A percentile compares a stretch with the other conserved stretches of the same genome.
These are phyloP conservation scores for Pichia sp. DNA, from an alignment of 1,139 yeast genomes.

Conservation along the genomic window DNA sequence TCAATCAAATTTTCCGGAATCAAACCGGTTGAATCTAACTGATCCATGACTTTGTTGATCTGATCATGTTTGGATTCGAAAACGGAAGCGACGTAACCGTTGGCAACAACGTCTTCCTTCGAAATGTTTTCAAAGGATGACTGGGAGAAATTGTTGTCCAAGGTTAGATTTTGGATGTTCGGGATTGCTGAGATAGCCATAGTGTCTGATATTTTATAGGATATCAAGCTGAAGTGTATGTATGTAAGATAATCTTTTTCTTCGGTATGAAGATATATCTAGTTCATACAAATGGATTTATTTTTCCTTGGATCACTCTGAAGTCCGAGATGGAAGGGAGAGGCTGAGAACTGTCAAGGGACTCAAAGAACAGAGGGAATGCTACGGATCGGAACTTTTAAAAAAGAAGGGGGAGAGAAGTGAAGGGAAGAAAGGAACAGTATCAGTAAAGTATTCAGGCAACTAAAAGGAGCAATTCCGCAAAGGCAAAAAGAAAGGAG, in stretches of 20 bases:
- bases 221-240: too few relatives aligned
- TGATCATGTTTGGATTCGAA: conserved; percentile 82
- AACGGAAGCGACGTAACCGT: conserved; percentile 70
- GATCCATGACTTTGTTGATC: conserved; percentile 75
- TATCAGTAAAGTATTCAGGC: not conserved
- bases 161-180: conserved; percentile 23
- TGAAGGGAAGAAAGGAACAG: too few relatives aligned
- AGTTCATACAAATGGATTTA: not conserved
- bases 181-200: conserved; percentile 16
- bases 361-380: not conserved
- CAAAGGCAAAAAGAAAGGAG: not conserved
- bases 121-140: conserved; percentile 31
- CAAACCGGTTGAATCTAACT: conserved; percentile 77
- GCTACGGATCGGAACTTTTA: too few relatives aligned
- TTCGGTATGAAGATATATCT: not conserved
- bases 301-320: not conserved
- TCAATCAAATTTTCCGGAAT: conserved; percentile 86
- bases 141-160: conserved; percentile 34
- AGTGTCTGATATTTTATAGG: not conserved
- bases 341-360: not conserved
- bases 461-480: not conserved
- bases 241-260: not conserved
- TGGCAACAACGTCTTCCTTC: conserved; percentile 27
- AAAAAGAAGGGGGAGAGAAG: too few relatives aligned
- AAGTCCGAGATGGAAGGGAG: too few relatives aligned